phyloP scores from a whole-genome alignment of 805 yeast species.

The Yamadazyma kitorensis region DNA sequence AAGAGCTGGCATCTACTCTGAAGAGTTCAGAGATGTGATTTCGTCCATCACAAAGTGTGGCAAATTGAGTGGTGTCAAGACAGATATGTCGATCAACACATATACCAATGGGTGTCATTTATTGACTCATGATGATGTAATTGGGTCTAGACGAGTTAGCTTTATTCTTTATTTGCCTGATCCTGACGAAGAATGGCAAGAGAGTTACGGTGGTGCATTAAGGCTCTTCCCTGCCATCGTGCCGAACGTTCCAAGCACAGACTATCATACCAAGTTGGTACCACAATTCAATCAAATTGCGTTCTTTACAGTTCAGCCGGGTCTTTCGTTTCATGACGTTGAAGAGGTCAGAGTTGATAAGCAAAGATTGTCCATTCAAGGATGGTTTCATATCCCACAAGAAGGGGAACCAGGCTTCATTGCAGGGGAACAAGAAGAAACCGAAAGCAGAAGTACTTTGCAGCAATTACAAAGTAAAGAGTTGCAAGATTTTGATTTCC shows the following conservation, averaged over 20 bases:
- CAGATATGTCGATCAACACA: constrained; percentile 89
- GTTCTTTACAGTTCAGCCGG: constrained; percentile 94
- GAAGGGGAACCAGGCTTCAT: constrained; percentile 82
- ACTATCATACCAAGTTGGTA: constrained; percentile 62
- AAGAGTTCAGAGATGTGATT: constrained; percentile 76
- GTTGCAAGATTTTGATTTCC: constrained; percentile 77
- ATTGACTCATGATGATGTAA: constrained; percentile 95
- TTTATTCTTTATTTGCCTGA: constrained; percentile 91
- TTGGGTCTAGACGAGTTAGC: constrained; percentile 90
- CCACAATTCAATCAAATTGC: constrained; percentile 97
- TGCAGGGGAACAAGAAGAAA: constrained; percentile 77
- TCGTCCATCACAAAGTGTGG: constrained; percentile 83
- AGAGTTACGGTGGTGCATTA: constrained; percentile 90
- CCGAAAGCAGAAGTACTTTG: constrained; percentile 72
- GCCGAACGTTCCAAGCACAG: constrained; percentile 87
- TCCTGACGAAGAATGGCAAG: constrained; percentile 85
- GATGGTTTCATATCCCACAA: constrained; percentile 99
- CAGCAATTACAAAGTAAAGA: constrained; percentile 77
- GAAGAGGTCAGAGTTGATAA: constrained; percentile 93
- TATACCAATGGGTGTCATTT: constrained; percentile 92
- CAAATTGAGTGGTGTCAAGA: constrained; percentile 81
- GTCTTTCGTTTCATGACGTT: constrained; percentile 94
- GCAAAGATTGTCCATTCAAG: constrained; percentile 89
- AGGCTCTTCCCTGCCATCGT: constrained; percentile 82
- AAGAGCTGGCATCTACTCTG: constrained; percentile 84